Conservation (phyloP, 129 eudicot genomes). For the Lactuca sativa region DNA sequence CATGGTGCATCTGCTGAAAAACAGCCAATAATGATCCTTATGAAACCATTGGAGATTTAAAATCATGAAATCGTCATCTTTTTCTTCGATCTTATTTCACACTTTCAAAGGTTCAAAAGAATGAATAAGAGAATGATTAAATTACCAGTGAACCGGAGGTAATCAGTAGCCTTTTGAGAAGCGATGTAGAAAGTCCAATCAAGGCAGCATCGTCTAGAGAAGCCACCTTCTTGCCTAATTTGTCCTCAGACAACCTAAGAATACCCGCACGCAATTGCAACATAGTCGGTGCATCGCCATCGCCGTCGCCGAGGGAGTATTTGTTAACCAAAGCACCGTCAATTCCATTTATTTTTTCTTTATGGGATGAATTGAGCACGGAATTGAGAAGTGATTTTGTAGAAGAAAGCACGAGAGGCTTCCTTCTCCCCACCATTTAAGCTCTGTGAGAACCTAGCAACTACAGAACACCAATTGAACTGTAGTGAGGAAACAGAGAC, state of each 20-base stretch:
- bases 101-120: background rate
- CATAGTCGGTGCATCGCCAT: conserved; percentile 20
- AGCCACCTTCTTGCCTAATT: conserved; percentile 21
- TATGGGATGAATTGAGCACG: conserved; percentile 38
- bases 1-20: background rate
- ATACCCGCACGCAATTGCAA: conserved; percentile 65
- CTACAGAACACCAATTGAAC: conserved; percentile 6
- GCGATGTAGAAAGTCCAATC: conserved; percentile 71
- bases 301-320: conserved; percentile 13
- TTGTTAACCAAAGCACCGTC: conserved; percentile 17
- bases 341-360: conserved; percentile 17
- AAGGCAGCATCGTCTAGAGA: conserved; percentile 61
- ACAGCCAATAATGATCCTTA: conserved; percentile 1
- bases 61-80: background rate
- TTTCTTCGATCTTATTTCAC: background rate
- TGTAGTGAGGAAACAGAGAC: background rate
- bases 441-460: background rate
- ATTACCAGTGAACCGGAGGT: conserved; percentile 83
- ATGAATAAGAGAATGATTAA: conserved; percentile 1
- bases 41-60: background rate
- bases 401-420: conserved; percentile 86
- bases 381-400: conserved; percentile 69
- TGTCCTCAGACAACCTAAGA: conserved; percentile 46
- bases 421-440: conserved; percentile 72
- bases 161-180: conserved; percentile 59